These are phyloP conservation scores for Diospyros kaki DNA, from an alignment of 148 eudicot species.

Conservation along the genomic window DNA sequence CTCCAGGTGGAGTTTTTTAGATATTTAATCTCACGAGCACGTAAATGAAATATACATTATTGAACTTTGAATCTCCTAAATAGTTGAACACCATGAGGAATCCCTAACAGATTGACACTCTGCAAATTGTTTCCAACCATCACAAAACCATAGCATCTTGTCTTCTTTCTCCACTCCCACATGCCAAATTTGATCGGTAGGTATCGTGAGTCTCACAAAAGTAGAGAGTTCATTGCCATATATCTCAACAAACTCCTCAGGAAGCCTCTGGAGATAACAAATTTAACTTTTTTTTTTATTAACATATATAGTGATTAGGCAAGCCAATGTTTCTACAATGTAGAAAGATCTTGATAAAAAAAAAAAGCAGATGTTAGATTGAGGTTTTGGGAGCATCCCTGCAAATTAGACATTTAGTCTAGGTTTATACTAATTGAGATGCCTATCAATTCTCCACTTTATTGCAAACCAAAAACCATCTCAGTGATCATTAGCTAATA, in stretches of 20 bases:
- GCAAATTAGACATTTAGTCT: too few species aligned
- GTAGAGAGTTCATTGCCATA: slow-evolving; percentile 16
- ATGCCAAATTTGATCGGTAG: slow-evolving; percentile 17
- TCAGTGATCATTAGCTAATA: too few species aligned
- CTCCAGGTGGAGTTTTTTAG: not conserved
- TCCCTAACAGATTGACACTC: slow-evolving; percentile 10
- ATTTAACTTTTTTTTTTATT: not conserved
- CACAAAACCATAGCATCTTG: slow-evolving; percentile 20
- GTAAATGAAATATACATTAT: slow-evolving; percentile 15
- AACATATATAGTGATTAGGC: not conserved
- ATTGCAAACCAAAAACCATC: too few species aligned
- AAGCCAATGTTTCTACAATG: not conserved
- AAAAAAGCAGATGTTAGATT: too few species aligned
- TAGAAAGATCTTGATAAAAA: too few species aligned
- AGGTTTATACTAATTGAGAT: too few species aligned
- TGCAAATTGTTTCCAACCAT: slow-evolving; percentile 35
- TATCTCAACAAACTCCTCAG: slow-evolving; percentile 17
- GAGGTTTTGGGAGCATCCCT: too few species aligned
- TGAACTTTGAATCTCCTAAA: slow-evolving; percentile 24
- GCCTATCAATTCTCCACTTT: too few species aligned
- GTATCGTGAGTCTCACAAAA: slow-evolving; percentile 10
- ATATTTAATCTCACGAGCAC: slow-evolving; percentile 28
- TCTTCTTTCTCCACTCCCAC: slow-evolving; percentile 17
- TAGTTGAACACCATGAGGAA: slow-evolving; percentile 21
- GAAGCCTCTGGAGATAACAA: slow-evolving; percentile 20